A percentile compares a stretch with the other conserved stretches of the same genome.
These are phyloP conservation scores for Annulohypoxylon maeteangense DNA, from an alignment of 495 filamentous ascomycete genomes.

Conservation along the genomic window DNA sequence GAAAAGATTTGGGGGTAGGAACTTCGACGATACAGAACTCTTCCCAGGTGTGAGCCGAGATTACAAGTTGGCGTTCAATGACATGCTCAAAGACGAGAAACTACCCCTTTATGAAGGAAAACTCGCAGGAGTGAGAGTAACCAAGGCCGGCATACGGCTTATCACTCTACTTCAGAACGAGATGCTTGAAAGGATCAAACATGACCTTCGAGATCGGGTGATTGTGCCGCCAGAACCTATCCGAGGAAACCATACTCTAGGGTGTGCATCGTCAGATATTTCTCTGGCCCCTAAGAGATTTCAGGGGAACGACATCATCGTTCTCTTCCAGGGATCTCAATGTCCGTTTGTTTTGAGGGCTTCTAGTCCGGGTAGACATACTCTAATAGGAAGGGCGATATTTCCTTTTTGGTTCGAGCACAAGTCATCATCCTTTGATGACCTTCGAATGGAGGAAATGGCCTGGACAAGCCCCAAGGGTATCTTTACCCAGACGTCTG, in stretches of 20 bases:
- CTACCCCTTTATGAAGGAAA: conserved; percentile 13
- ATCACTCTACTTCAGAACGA: conserved; percentile 2
- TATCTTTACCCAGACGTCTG: conserved; percentile 17
- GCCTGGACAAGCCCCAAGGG: conserved; percentile 9
- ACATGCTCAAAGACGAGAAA: conserved; percentile 1
- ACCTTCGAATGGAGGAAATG: conserved; percentile 3
- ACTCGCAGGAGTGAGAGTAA: conserved; percentile 5
- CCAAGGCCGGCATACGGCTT: conserved; percentile 6
- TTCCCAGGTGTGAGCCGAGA: conserved; percentile 19
- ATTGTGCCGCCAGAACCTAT: conserved; percentile 13
- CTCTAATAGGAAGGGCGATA: conserved; percentile 18
- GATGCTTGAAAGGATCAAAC: conserved; percentile 16
- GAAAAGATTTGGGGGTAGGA: conserved; percentile 23
- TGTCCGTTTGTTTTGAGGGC: conserved; percentile 18
- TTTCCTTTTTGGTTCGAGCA: conserved; percentile 29
- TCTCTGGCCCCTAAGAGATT: neutral
- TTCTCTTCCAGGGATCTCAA: conserved; percentile 16
- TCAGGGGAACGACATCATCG: conserved; percentile 6
- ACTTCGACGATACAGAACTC: conserved; percentile 14
- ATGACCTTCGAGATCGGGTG: conserved; percentile 6
- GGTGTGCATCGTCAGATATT: neutral
- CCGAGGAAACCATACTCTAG: conserved; percentile 17
- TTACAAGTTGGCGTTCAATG: conserved; percentile 8
- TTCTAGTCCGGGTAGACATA: neutral
- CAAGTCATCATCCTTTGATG: conserved; percentile 23